A percentile compares a stretch with the other conserved stretches of the same genome.
Conservation (phyloP, 2,329 filamentous ascomycete species). For the Apiospora kogelbergensis region DNA sequence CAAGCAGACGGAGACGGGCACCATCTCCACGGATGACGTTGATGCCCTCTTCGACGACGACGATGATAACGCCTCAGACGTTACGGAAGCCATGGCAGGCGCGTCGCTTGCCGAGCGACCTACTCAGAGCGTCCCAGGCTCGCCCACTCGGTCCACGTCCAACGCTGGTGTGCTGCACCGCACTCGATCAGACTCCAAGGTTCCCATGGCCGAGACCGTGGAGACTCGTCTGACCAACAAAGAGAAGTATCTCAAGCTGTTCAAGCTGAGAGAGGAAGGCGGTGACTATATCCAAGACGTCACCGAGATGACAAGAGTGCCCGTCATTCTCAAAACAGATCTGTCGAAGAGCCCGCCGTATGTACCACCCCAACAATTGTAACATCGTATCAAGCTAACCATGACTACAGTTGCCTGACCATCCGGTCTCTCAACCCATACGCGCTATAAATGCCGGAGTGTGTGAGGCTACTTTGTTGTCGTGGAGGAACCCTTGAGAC, state of each 20-base stretch:
- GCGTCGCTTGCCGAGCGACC: slow-evolving; percentile 87
- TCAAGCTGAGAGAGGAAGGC: slow-evolving; percentile 85
- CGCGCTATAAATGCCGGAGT: slow-evolving; percentile 37
- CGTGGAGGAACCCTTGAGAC: neutral
- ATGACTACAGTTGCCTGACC: slow-evolving; percentile 61
- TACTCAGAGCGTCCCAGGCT: slow-evolving; percentile 93
- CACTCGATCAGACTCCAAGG: slow-evolving; percentile 91
- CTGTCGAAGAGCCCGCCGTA: slow-evolving; percentile 98
- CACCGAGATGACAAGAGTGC: slow-evolving; percentile 94
- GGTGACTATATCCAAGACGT: slow-evolving; percentile 98
- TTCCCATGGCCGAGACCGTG: slow-evolving; percentile 70
- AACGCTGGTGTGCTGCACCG: slow-evolving; percentile 73
- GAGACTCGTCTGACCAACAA: slow-evolving; percentile 86
- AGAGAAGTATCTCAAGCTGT: slow-evolving; percentile 92
- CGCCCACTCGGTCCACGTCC: slow-evolving; percentile 75
- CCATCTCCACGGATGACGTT: slow-evolving; percentile 88
- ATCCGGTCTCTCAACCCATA: slow-evolving; percentile 69
- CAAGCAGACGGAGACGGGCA: slow-evolving; percentile 92
- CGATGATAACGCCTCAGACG: slow-evolving; percentile 81
- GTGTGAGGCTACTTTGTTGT: neutral
- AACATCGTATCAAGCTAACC: slow-evolving; percentile 16
- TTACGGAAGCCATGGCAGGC: slow-evolving; percentile 88
- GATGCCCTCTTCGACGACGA: slow-evolving; percentile 97
- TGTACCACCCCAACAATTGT: slow-evolving; percentile 46
- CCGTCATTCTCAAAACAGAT: slow-evolving; percentile 98